Base-by-base conservation (phyloP, 495 filamentous ascomycete genomes). In the Aspergillus diversus region DNA sequence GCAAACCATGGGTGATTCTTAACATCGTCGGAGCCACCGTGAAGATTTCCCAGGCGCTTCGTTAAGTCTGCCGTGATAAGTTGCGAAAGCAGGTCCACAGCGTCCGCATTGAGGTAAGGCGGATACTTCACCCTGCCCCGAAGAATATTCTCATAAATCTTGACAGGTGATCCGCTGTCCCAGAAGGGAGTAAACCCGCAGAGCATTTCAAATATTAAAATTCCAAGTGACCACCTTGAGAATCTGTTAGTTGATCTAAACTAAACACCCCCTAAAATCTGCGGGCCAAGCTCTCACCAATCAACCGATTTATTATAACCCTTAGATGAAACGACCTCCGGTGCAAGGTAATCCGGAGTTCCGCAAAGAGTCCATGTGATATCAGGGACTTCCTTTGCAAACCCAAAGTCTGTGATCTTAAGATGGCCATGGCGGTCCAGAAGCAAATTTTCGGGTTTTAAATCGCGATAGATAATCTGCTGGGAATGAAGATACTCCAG, bases 231-330 rank as follows among this genome's bases (percentile, higher is more conserved):
- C 95, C 95, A 99, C 94, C 94, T 97, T 54, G 48, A 27, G 31
- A 48, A 16, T 17, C 55, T 53, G 46, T 21, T 21, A 42, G 33
- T 8, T 21, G 49, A 61, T 16, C 54, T 17, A 34, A n/a, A 50
- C 37, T 33, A 17, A 27, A 33, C 33, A 17, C 13, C 5, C 12
- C 33, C 27, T n/a, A 16, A 17, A 2, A 27, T 27, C 21, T 27
- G 17, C 5, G 32, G 9, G 9, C 33, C 17, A 42, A 35, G 49
- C 42, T 74, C 91, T 79, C 81, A 98, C 95, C 95, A 99, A 73
- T 99, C 95, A 7, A 99, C 95, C 5, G 93, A 97, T 77, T 98
- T 98, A 78, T 98, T 98, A 77, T 99, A 99, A 33, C 95, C 95
- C 80, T 98, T 98, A 65, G 91, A 95, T 21, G 92, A 89, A 13